Evolutionary conservation across 345 rosid species (phyloP).

Genomic region (Pelargonium nanum): DNA sequence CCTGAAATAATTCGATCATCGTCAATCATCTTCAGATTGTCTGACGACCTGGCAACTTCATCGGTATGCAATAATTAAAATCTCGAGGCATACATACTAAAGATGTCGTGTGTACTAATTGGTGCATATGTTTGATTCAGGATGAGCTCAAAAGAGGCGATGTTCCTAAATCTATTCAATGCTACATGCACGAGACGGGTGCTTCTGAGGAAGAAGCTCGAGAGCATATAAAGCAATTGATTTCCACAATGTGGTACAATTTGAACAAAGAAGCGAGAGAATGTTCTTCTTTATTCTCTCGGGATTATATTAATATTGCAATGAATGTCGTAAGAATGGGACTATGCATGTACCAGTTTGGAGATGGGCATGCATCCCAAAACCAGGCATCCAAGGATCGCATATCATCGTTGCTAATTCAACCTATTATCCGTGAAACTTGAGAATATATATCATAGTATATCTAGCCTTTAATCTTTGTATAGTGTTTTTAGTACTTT

Average conservation of each 20-base stretch:
- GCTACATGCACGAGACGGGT: constrained; percentile 26
- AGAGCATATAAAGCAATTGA: constrained; percentile 12
- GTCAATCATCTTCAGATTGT: constrained; percentile 26
- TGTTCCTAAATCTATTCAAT: constrained; percentile 18
- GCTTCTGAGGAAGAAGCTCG: constrained; percentile 20
- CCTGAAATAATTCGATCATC: constrained; percentile 24
- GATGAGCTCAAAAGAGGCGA: constrained; percentile 32
- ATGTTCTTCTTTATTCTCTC: constrained; percentile 4
- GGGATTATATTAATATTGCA: constrained; percentile 14
- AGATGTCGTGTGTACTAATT: too few species aligned
- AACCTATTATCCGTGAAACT: too few species aligned
- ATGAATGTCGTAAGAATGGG: constrained; percentile 23
- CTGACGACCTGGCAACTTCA: constrained; percentile 36
- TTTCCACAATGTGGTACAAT: constrained; percentile 27
- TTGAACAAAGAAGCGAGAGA: constrained; percentile 16
- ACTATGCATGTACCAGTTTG: constrained; percentile 24
- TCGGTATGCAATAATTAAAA: constrained; percentile 15
- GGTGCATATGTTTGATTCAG: constrained; percentile 7
- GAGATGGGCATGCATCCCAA: constrained; percentile 34
- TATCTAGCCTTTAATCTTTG: too few species aligned
- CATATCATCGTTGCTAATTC: constrained; percentile 20
- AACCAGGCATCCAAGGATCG: constrained; percentile 14
- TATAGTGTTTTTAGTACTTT: too few species aligned
- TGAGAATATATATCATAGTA: too few species aligned
- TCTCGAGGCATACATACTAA: too few species aligned